These are phyloP conservation scores for Solanum lycopersicoides DNA, from an alignment of 257 asterid species.

Conservation along the genomic window DNA sequence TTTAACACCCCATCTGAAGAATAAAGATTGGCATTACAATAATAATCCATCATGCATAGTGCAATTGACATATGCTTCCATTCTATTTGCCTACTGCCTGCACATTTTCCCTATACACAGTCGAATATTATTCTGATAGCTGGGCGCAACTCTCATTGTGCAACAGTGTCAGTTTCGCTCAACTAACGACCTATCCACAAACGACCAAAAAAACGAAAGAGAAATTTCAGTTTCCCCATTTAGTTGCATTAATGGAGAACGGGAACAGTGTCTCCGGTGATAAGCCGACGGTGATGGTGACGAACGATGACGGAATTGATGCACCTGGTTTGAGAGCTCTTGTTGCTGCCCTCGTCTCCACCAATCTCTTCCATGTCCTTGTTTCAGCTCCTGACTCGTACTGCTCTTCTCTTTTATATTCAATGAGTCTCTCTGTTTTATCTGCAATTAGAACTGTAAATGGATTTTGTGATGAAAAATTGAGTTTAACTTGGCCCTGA, in stretches of 20 bases:
- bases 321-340: constrained; percentile 80
- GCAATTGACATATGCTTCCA: not conserved
- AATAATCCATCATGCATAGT: too few relatives aligned
- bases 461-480: too few relatives aligned
- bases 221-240: not conserved
- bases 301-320: constrained; percentile 88
- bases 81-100: not conserved
- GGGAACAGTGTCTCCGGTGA: not conserved
- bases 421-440: not conserved
- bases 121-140: not conserved
- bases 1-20: too few relatives aligned
- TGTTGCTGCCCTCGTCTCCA: constrained; percentile 51
- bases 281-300: constrained; percentile 68
- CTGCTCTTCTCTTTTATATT: not conserved
- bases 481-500: too few relatives aligned
- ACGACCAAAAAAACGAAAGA: not conserved
- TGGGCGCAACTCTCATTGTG: not conserved
- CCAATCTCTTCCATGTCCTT: constrained; percentile 57
- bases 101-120: too few relatives aligned
- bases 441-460: not conserved
- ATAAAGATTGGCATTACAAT: too few relatives aligned
- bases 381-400: constrained; percentile 93
- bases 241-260: not conserved
- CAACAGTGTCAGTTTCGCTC: not conserved
- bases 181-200: not conserved